Base-by-base conservation (phyloP, 371 early-diverging fungal genomes). In the Apophysomyces trapeziformis region DNA sequence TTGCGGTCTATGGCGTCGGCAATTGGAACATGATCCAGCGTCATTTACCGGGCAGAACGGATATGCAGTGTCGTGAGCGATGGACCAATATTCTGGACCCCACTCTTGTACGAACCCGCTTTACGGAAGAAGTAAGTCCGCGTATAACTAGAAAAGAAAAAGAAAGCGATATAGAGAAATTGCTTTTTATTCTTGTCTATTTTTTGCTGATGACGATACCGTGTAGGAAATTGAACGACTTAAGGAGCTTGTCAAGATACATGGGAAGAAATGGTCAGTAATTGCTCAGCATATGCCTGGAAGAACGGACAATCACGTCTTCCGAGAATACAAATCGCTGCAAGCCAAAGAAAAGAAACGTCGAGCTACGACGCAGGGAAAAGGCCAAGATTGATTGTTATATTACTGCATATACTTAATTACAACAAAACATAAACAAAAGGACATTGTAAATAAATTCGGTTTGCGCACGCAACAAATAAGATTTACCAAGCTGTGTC, bases 1-100 rank as follows among this genome's bases (percentile, higher is more conserved):
- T 92, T 0, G 74, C 74, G 1, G 65, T 85, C 4, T 91, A 89
- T 67, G 95, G 95, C 9, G 78, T 76, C 5, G 87, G 89, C 8
- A 86, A 87, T 60, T 96, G 96, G 96, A 78, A 78, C 36, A 88
- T 86, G 64, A 74, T 96, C 18, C 87, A 88, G 57, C 78, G 84
- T 46, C 80, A 88, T 64, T 84, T 95, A 9, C 87, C 85, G 1
- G 90, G 91, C 18, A 78, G 95, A 50, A 95, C 94, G 2, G 95
- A 95, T 70, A 88, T 91, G 61, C 95, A 96, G 64, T 95, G 95
- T 60, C 85, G 96, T 37, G 96, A 96, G 71, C 82, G 96, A 58
- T 96, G 87, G 72, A 79, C 85, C 67, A 93, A 94, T 72, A 80
- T 89, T 1, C 66, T 93, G 35, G 79, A 86, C 44, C 93, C 94